These are phyloP conservation scores for Colletotrichum tropicicola DNA, from an alignment of 2,329 filamentous ascomycete species.

Conservation along the genomic window DNA sequence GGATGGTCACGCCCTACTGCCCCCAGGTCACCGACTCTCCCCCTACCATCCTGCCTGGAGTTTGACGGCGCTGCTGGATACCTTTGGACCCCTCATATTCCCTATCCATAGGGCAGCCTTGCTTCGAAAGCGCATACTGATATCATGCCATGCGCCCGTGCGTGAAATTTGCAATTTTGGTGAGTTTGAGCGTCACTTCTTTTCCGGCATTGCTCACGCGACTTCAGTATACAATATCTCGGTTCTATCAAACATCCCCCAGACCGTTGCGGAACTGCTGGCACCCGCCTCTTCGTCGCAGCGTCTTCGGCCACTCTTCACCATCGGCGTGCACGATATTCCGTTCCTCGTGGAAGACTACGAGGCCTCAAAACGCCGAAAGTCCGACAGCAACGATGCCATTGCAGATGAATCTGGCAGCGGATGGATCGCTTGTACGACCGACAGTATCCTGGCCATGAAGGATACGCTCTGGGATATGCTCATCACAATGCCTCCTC, in stretches of 20 bases:
- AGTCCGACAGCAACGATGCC: constrained; percentile 43
- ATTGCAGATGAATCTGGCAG: constrained; percentile 58
- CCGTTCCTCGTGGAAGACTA: constrained; percentile 74
- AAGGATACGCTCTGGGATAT: constrained; percentile 91
- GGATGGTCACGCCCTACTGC: constrained; percentile 66
- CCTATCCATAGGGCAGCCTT: constrained; percentile 89
- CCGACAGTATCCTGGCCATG: constrained; percentile 88
- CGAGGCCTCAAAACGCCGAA: constrained; percentile 52
- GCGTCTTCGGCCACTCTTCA: constrained; percentile 86
- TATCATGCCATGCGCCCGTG: constrained; percentile 87
- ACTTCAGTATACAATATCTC: constrained; percentile 87
- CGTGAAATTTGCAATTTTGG: constrained; percentile 89
- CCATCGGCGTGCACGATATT: constrained; percentile 93
- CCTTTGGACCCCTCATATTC: constrained; percentile 91
- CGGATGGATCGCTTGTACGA: constrained; percentile 95
- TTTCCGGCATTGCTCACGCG: not conserved
- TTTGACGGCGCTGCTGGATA: constrained; percentile 78
- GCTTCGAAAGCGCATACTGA: constrained; percentile 85
- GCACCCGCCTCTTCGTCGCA: constrained; percentile 68
- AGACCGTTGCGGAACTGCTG: constrained; percentile 76
- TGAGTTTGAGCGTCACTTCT: constrained; percentile 49
- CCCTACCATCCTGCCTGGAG: constrained; percentile 88
- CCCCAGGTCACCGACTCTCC: constrained; percentile 73
- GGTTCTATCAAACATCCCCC: constrained; percentile 88
- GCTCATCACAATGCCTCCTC: constrained; percentile 81